Conservation (phyloP, 2,329 filamentous ascomycete species). For the Stenocarpella maydis region DNA sequence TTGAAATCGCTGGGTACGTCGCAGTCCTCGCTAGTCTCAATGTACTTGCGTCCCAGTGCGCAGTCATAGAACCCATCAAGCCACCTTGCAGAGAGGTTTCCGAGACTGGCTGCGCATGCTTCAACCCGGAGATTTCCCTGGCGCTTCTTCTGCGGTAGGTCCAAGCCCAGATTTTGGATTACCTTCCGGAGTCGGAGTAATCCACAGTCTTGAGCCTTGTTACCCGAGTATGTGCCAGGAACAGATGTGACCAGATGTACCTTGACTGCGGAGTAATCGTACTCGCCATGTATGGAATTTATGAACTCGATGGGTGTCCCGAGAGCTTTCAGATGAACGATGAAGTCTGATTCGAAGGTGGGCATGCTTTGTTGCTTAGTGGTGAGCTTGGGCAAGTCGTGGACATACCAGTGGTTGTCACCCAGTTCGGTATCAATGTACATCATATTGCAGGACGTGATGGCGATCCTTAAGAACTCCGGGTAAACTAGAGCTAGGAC, state of each 20-base stretch:
- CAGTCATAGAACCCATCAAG: conserved; percentile 39
- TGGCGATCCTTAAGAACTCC: conserved; percentile 39
- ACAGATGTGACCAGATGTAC: conserved; percentile 40
- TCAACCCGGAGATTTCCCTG: conserved; percentile 37
- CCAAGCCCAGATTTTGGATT: conserved; percentile 34
- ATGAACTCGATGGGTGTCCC: conserved; percentile 37
- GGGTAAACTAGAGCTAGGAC: conserved; percentile 40
- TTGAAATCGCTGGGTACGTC: conserved; percentile 35
- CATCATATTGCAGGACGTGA: conserved; percentile 43
- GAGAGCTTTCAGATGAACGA: conserved; percentile 38
- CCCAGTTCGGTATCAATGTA: conserved; percentile 39
- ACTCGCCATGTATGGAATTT: conserved; percentile 37
- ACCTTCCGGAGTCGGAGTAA: conserved; percentile 38
- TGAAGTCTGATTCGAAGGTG: conserved; percentile 37
- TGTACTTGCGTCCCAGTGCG: conserved; percentile 34
- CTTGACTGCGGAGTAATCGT: conserved; percentile 39
- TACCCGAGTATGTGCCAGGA: conserved; percentile 36
- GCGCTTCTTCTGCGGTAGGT: conserved; percentile 30
- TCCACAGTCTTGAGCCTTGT: conserved; percentile 38
- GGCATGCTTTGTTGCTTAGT: background rate
- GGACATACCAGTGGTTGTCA: conserved; percentile 43
- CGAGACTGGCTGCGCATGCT: conserved; percentile 39
- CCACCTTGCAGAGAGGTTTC: conserved; percentile 39
- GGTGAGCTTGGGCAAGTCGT: conserved; percentile 38
- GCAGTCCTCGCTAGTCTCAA: conserved; percentile 29